Percentiles rank a stretch among this genome's conserved stretches.
phyloP scores from a whole-genome alignment of 768 basidiomycete genomes.

The Dioszegia crocea region DNA sequence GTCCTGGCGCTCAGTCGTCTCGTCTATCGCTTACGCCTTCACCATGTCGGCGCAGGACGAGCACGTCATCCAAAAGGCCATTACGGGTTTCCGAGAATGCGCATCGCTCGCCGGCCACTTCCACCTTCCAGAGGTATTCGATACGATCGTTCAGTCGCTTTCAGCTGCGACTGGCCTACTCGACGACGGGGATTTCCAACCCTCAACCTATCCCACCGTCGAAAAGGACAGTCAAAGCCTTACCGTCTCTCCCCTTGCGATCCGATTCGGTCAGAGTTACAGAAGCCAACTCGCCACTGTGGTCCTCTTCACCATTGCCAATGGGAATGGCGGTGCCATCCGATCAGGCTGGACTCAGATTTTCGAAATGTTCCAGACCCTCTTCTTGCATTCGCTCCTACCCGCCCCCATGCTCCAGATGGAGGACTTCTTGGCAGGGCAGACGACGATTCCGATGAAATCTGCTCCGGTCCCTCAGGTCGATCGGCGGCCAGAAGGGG shows the following conservation, averaged over 20 bases:
- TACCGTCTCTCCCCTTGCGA: constrained; percentile 85
- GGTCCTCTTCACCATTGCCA: constrained; percentile 94
- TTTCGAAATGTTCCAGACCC: constrained; percentile 96
- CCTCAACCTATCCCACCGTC: constrained; percentile 73
- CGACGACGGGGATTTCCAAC: constrained; percentile 57
- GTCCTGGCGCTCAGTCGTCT: constrained; percentile 88
- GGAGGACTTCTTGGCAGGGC: constrained; percentile 97
- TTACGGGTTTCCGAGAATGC: constrained; percentile 94
- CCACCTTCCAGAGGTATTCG: constrained; percentile 88
- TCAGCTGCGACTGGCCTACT: constrained; percentile 86
- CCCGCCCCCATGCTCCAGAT: constrained; percentile 89
- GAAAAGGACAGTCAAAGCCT: constrained; percentile 84
- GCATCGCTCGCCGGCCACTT: constrained; percentile 88
- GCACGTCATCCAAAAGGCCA: constrained; percentile 88
- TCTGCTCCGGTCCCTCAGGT: constrained; percentile 61
- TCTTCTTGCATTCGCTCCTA: constrained; percentile 88
- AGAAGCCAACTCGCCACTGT: constrained; percentile 94
- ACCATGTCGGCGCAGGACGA: constrained; percentile 88
- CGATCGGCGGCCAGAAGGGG: constrained; percentile 64
- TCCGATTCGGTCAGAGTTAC: constrained; percentile 91
- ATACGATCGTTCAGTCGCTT: constrained; percentile 87
- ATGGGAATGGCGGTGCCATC: constrained; percentile 88
- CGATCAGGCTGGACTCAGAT: constrained; percentile 96
- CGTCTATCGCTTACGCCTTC: constrained; percentile 93
- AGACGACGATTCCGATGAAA: constrained; percentile 83